phyloP scores from a whole-genome alignment of 306 rosid genomes.

The Cucumis sativus region Cucumber_9930_V3 NC_026661.2:20728001-20728500 shows the following conservation, averaged over 20 bases:
- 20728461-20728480: conserved; percentile 96
- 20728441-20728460: conserved; percentile 95
- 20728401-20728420: background rate
- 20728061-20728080: background rate
- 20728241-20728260: background rate
- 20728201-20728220: background rate
- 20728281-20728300: background rate
- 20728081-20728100: background rate
- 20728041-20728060: background rate
- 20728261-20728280: background rate
- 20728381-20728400: background rate
- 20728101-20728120: background rate
- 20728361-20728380: background rate
- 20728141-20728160: background rate
- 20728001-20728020: background rate
- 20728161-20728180: background rate
- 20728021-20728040: background rate
- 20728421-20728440: conserved; percentile 22
- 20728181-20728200: background rate
- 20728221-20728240: background rate
- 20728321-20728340: background rate
- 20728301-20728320: background rate
- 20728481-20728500: conserved; percentile 86
- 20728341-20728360: background rate
- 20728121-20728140: background rate